Evolutionary conservation across 257 asterid species (phyloP), one percentile per base, ranked within the genome.

Genomic region (Orobanche coerulescens): DNA sequence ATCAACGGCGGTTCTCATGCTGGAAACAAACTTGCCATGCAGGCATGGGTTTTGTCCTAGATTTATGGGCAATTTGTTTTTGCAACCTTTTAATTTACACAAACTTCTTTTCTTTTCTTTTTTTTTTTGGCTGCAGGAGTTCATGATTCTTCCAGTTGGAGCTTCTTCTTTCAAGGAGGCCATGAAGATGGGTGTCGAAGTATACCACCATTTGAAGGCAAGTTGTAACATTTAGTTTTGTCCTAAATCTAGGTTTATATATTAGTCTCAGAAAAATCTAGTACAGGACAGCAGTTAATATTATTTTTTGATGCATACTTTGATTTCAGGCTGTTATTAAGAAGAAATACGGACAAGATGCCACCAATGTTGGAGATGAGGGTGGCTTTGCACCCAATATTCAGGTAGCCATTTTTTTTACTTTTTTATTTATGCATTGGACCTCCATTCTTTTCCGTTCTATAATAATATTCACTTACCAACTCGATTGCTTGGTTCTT

Each of bases 171-270:
- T 92, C 73, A 84, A 83, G 84, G 96, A 92, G 74, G 93, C 98
- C 74, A 92, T 92, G 98, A 92, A 88, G 84, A 92, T 92, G 96
- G 98, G 96, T 20, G 96, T 87, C 12, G 98, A 92, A 88, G 95
- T 88, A 16, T 92, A 88, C 67, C 98, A 92, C 87, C 66, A 86
- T 72, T 72, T 88, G 87, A 92, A 92, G 96, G 98, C 84, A 71
- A 61, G 77, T 24, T 5, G 0, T 24, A 6, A 34, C 11, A 44
- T 40, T 57, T 69, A 30, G 33, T 31, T 65, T 2, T 49, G 12
- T 50, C 40, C 28, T 31, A 11, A 7, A n/a, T 33, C 23, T 20
- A 18, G 13, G 61, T 24, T 42, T 6, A 65, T 28, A 6, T 6
- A 23, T 31, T 26, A 43, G 58, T 56, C 46, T 24, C 16, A 25